A percentile compares a stretch with the other conserved stretches of the same genome.
Evolutionary conservation across 108 stramenopile species (phyloP).

Genomic region (Epithemia pelagica): DNA sequence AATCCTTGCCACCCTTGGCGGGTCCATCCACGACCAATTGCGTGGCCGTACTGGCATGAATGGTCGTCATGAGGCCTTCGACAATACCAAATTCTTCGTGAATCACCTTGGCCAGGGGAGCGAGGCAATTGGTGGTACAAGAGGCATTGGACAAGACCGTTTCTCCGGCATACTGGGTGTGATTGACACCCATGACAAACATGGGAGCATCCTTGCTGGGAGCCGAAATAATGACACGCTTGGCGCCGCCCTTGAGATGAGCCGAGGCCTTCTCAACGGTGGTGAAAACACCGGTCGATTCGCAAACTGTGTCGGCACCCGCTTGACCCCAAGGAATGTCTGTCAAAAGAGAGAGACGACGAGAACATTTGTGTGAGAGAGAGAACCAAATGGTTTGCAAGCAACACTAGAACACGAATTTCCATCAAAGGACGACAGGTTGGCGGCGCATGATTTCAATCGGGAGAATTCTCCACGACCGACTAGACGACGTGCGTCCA

Average conservation of each 20-base stretch:
- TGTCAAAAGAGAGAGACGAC: conserved; percentile 6
- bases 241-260: conserved; percentile 91
- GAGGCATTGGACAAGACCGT: conserved; percentile 95
- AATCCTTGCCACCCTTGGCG: conserved; percentile 88
- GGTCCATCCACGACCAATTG: conserved; percentile 97
- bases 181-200: conserved; percentile 99
- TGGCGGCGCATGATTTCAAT: neutral
- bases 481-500: no score
- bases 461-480: neutral
- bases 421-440: neutral
- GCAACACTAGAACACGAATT: no score
- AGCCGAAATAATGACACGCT: conserved; percentile 96
- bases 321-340: conserved; percentile 86
- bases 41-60: conserved; percentile 96
- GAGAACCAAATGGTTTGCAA: no score
- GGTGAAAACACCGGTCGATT: conserved; percentile 97
- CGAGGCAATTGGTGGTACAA: conserved; percentile 99
- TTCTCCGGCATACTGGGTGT: conserved; percentile 70
- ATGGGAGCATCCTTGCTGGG: conserved; percentile 90
- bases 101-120: conserved; percentile 97
- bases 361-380: no score
- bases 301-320: conserved; percentile 90
- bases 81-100: conserved; percentile 93
- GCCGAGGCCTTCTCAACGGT: conserved; percentile 74
- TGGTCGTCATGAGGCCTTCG: conserved; percentile 99